These are phyloP conservation scores for Loxodes magnus DNA, from an alignment of 73 alveolate species.

Conservation along the genomic window DNA sequence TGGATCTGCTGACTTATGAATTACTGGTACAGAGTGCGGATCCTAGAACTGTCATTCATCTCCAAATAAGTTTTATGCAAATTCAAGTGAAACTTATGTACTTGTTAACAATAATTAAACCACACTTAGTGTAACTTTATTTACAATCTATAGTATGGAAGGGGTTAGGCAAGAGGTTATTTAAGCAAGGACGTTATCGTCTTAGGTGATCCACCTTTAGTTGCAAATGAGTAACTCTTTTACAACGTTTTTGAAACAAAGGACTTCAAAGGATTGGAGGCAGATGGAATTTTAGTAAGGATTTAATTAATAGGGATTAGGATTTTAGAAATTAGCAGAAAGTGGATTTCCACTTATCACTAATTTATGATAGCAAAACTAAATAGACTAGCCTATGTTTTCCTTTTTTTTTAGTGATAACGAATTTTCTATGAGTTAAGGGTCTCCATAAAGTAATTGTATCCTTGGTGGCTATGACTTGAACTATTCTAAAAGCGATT, in stretches of 20 bases:
- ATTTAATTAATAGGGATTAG: too few species aligned
- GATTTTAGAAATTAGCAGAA: neutral
- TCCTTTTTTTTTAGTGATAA: conserved; percentile 7
- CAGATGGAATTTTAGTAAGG: conserved; percentile 16
- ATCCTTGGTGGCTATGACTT: conserved; percentile 2
- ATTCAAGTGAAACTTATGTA: too few species aligned
- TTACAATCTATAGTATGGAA: neutral
- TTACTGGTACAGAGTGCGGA: too few species aligned
- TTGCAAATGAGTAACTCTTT: neutral
- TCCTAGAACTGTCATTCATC: conserved; percentile 1
- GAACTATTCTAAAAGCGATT: neutral
- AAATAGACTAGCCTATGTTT: neutral
- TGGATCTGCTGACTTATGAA: conserved; percentile 9
- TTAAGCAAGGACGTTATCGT: neutral
- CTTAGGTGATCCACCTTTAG: neutral
- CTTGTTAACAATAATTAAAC: neutral
- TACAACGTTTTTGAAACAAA: neutral
- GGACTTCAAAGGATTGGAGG: conserved; percentile 1
- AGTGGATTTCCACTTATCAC: neutral
- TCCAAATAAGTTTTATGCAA: neutral
- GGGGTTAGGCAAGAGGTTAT: neutral
- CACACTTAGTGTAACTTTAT: too few species aligned
- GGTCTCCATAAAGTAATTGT: neutral
- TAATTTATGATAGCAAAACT: neutral
- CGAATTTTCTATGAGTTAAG: neutral